Evolutionary conservation across 257 asterid species (phyloP).

Genomic region (Solanum sejunctum): DNA sequence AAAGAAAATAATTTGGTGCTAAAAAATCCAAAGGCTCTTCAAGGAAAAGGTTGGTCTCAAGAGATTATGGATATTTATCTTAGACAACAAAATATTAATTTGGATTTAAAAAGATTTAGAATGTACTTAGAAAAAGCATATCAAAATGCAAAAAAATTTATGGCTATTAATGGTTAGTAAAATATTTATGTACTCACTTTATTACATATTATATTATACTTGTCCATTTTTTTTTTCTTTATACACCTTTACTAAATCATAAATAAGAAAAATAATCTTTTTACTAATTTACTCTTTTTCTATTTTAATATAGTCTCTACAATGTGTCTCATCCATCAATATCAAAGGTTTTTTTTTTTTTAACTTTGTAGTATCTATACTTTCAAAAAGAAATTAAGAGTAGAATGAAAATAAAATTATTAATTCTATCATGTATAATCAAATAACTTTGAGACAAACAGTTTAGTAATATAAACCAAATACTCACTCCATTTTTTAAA

Average conservation of each 20-base stretch:
- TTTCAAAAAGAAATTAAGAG: too few species aligned
- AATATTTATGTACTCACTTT: neutral
- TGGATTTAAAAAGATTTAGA: neutral
- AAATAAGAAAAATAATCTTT: neutral
- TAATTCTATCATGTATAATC: too few species aligned
- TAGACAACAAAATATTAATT: slow-evolving; percentile 3
- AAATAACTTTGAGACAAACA: too few species aligned
- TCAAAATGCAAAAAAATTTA: neutral
- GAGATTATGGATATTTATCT: slow-evolving; percentile 6
- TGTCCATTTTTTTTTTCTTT: too few species aligned
- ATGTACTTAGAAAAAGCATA: neutral
- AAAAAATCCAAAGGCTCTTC: slow-evolving; percentile 1
- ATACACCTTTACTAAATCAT: neutral
- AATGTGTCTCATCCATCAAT: neutral
- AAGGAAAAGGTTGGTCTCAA: slow-evolving; percentile 1
- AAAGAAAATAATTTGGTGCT: neutral
- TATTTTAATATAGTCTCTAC: neutral
- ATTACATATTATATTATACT: too few species aligned
- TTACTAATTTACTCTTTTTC: neutral
- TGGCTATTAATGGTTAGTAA: neutral
- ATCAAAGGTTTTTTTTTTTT: neutral
- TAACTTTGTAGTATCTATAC: too few species aligned
- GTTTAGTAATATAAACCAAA: too few species aligned
- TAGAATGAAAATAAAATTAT: too few species aligned
- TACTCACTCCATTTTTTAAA: too few species aligned